Evolutionary conservation across 2,329 filamentous ascomycete genomes (phyloP).

Genomic region (Apiospora malaysiana): DNA sequence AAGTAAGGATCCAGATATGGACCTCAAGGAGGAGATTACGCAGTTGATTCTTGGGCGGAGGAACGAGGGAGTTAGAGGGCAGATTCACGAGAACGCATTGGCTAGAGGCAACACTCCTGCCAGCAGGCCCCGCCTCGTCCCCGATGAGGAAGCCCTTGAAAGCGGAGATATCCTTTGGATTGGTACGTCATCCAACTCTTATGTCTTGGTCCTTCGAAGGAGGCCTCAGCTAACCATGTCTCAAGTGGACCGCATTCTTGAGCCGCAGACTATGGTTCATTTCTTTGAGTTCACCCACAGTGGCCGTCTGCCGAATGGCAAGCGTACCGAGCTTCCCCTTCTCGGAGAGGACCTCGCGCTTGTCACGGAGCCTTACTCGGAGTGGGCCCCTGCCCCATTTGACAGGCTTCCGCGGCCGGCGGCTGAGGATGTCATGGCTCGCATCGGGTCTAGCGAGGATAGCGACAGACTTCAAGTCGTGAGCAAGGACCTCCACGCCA

Average conservation of each 20-base stretch:
- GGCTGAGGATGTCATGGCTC: background rate
- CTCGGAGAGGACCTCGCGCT: background rate
- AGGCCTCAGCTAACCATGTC: background rate
- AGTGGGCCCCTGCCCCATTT: slow-evolving; percentile 13
- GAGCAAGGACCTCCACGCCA: background rate
- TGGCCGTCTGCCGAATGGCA: background rate
- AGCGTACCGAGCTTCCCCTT: background rate
- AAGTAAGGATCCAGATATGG: background rate
- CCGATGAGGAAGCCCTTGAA: background rate
- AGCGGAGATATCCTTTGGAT: background rate
- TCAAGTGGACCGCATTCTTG: slow-evolving; percentile 9
- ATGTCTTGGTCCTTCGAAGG: background rate
- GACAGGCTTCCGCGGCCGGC: background rate
- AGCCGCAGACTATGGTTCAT: background rate
- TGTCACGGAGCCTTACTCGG: slow-evolving; percentile 3
- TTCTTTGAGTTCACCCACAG: background rate
- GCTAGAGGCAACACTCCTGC: slow-evolving; percentile 7
- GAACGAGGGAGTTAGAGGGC: background rate
- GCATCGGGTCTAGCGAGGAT: slow-evolving; percentile 3
- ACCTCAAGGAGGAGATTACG: background rate
- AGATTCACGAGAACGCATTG: background rate
- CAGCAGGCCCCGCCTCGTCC: background rate
- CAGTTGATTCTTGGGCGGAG: background rate
- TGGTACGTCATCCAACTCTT: background rate
- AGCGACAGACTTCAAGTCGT: background rate